Evolutionary conservation across 176 grass and related monocot genomes (phyloP).

Genomic region (Ananas comosus): DNA sequence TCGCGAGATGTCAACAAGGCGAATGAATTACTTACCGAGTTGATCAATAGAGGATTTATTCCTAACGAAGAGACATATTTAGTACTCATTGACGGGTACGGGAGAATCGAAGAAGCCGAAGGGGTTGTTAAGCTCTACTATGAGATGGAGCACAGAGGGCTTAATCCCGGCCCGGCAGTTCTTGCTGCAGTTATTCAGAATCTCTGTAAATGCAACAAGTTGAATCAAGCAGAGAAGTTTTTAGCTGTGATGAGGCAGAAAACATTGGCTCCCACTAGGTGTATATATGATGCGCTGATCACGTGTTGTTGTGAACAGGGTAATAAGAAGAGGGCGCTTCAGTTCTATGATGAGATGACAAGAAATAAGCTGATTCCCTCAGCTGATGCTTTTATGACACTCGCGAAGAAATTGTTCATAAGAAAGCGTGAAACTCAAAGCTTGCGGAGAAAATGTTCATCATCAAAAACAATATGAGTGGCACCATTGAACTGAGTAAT

Average conservation of each 20-base stretch:
- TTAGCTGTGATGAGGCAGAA: conserved; percentile 39
- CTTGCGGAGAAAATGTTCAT: neutral
- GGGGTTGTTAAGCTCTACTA: conserved; percentile 55
- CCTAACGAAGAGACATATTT: conserved; percentile 42
- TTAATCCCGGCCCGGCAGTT: conserved; percentile 16
- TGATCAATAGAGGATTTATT: conserved; percentile 45
- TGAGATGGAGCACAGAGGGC: conserved; percentile 54
- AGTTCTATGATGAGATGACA: conserved; percentile 58
- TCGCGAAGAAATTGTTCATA: conserved; percentile 34
- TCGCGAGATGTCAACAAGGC: conserved; percentile 44
- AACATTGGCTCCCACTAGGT: conserved; percentile 17
- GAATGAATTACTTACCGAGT: conserved; percentile 33
- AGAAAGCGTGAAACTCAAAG: too few species aligned
- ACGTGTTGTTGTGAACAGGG: conserved; percentile 41
- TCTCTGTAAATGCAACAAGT: conserved; percentile 52
- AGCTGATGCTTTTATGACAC: conserved; percentile 43
- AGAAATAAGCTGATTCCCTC: conserved; percentile 41
- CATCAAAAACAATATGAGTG: neutral
- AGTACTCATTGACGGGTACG: conserved; percentile 46
- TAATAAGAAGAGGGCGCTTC: conserved; percentile 48
- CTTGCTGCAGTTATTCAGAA: conserved; percentile 37
- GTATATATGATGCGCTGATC: conserved; percentile 43
- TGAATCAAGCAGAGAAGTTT: conserved; percentile 67
- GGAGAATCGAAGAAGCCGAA: conserved; percentile 24
- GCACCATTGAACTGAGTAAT: neutral